Evolutionary conservation across 345 rosid genomes (phyloP).

Genomic region (Triadica sebifera): DNA sequence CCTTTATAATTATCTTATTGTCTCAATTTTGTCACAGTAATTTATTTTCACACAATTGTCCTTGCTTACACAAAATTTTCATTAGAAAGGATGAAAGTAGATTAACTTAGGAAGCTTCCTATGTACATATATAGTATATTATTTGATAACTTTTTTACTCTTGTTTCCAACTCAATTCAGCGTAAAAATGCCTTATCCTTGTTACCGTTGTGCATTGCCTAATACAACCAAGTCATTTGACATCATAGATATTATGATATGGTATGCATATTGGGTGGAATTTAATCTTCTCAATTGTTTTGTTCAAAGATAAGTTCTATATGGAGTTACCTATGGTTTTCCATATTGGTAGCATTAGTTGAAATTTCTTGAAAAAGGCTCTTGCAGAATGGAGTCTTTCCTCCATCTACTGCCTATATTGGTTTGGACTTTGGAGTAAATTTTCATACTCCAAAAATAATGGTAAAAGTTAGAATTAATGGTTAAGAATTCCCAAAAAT

Average conservation of each 20-base stretch:
- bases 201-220: too few relatives aligned
- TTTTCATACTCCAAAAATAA: neutral
- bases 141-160: neutral
- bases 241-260: neutral
- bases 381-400: neutral
- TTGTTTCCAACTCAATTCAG: too few relatives aligned
- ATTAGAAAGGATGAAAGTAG: neutral
- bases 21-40: neutral
- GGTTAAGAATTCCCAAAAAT: neutral
- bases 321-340: neutral
- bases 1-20: neutral
- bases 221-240: neutral
- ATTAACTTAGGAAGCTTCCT: neutral
- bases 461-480: neutral
- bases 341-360: neutral
- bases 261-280: neutral
- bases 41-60: neutral
- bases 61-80: neutral
- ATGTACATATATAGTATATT: too few relatives aligned
- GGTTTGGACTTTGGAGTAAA: neutral
- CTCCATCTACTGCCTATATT: neutral
- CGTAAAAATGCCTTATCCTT: too few relatives aligned
- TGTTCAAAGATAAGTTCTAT: neutral
- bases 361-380: neutral
- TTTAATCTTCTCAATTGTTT: neutral